Evolutionary conservation across 805 yeast species (phyloP).

Genomic region (Limtongozyma cylindracea): DNA sequence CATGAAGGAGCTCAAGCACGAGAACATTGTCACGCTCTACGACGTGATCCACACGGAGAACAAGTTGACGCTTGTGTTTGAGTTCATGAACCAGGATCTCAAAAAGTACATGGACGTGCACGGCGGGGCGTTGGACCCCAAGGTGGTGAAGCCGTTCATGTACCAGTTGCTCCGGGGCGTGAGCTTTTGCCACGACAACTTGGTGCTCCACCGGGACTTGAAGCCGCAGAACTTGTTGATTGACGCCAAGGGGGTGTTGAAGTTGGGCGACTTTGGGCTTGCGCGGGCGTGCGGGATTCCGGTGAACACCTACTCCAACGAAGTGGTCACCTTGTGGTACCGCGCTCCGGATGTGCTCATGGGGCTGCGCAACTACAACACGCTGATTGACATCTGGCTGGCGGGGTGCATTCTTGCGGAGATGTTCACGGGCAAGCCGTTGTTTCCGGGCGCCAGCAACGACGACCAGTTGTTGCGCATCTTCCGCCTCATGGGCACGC

Average conservation of each 20-base stretch:
- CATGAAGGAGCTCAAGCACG: slow-evolving; percentile 85
- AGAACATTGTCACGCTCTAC: slow-evolving; percentile 73
- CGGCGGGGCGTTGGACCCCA: slow-evolving; percentile 59
- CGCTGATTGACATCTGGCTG: slow-evolving; percentile 96
- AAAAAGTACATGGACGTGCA: slow-evolving; percentile 85
- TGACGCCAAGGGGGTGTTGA: slow-evolving; percentile 71
- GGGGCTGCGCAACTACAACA: slow-evolving; percentile 88
- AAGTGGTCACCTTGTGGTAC: slow-evolving; percentile 95
- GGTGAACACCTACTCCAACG: slow-evolving; percentile 89
- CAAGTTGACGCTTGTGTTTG: slow-evolving; percentile 82
- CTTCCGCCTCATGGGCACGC: slow-evolving; percentile 88
- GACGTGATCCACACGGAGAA: slow-evolving; percentile 96
- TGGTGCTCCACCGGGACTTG: slow-evolving; percentile 67
- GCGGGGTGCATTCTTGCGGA: slow-evolving; percentile 97
- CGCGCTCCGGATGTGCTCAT: slow-evolving; percentile 91
- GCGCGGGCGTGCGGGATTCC: slow-evolving; percentile 98
- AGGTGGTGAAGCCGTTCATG: slow-evolving; percentile 74
- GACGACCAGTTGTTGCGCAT: slow-evolving; percentile 87
- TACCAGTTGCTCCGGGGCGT: slow-evolving; percentile 81
- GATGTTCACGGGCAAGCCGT: slow-evolving; percentile 94
- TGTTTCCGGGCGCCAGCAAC: slow-evolving; percentile 89
- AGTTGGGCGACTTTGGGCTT: slow-evolving; percentile 88
- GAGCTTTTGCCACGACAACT: slow-evolving; percentile 62
- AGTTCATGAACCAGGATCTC: slow-evolving; percentile 78
- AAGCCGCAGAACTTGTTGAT: slow-evolving; percentile 91